Percentiles rank a stretch among this genome's conserved stretches.
Conservation (phyloP, 768 basidiomycete genomes). For the Rubroboletus satanas region DNA sequence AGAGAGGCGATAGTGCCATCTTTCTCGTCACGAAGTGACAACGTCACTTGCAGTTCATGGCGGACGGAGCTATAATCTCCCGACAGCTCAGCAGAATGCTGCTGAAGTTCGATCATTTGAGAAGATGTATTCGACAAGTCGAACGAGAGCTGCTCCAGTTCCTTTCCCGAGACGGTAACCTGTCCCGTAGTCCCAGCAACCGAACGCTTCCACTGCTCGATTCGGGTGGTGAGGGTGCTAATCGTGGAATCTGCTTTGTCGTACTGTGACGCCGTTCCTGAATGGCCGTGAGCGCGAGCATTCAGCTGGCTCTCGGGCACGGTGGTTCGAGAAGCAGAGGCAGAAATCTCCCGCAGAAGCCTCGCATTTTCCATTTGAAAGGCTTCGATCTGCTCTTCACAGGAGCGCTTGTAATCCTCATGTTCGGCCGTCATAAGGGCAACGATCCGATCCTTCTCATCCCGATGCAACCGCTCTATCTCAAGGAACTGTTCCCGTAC, state of each 20-base stretch:
- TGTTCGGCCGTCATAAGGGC: too few relatives aligned
- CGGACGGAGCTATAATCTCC: not conserved
- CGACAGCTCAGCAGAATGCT: not conserved
- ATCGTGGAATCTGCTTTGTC: not conserved
- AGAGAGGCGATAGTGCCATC: not conserved
- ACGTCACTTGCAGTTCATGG: not conserved
- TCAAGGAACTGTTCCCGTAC: not conserved
- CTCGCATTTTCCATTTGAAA: not conserved
- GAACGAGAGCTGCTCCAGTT: constrained; percentile 2
- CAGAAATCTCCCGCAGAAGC: not conserved
- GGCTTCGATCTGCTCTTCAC: not conserved
- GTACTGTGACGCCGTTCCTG: not conserved
- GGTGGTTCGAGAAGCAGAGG: not conserved
- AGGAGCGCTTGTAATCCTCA: not conserved
- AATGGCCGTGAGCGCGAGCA: not conserved
- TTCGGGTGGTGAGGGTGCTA: not conserved
- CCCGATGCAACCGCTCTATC: too few relatives aligned
- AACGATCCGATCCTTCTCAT: too few relatives aligned
- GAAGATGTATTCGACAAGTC: not conserved
- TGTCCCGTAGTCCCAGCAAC: not conserved
- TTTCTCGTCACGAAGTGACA: not conserved
- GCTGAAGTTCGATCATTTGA: not conserved
- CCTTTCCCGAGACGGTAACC: not conserved
- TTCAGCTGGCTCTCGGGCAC: not conserved
- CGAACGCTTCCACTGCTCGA: not conserved